These are phyloP conservation scores for Schizosaccharomyces pombe DNA, from an alignment of 805 yeast species.

Conservation along the genomic window ASM294v3 CU329670.1:2644001-2644500, in stretches of 20 bases:
- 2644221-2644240: slow-evolving; percentile 90
- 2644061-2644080: slow-evolving; percentile 89
- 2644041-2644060: slow-evolving; percentile 97
- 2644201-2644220: slow-evolving; percentile 91
- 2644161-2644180: slow-evolving; percentile 84
- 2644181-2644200: slow-evolving; percentile 92
- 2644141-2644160: slow-evolving; percentile 94
- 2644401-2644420: slow-evolving; percentile 94
- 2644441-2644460: slow-evolving; percentile 73
- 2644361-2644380: slow-evolving; percentile 95
- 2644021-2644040: slow-evolving; percentile 60
- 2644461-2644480: slow-evolving; percentile 60
- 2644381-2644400: slow-evolving; percentile 84
- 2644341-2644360: slow-evolving; percentile 72
- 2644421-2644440: slow-evolving; percentile 86
- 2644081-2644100: slow-evolving; percentile 87
- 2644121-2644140: slow-evolving; percentile 94
- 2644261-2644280: slow-evolving; percentile 98
- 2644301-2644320: slow-evolving; percentile 91
- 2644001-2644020: slow-evolving; percentile 66
- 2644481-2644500: slow-evolving; percentile 25
- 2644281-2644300: slow-evolving; percentile 96
- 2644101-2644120: slow-evolving; percentile 64
- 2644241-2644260: slow-evolving; percentile 92
- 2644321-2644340: slow-evolving; percentile 70